Base-by-base conservation (phyloP, 2,329 filamentous ascomycete genomes). In the Botryotinia convoluta region DNA sequence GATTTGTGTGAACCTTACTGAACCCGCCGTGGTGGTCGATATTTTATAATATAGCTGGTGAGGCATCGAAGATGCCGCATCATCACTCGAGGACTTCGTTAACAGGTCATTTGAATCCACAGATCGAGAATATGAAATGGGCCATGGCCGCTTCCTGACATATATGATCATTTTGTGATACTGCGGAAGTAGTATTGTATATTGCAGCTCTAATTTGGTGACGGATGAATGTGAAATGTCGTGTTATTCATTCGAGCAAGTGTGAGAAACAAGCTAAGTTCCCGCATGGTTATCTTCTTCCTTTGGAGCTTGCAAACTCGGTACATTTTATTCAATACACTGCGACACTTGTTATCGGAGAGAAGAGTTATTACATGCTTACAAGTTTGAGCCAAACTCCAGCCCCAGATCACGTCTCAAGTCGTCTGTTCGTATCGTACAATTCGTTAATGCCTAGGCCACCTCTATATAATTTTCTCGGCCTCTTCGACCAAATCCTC, bases 401-500 rank as follows among this genome's bases (percentile, higher is more conserved):
- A 67, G 37, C 45, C 45, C 29, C 64, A 67, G 48, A 69, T 32
- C n/a, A 59, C 10, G 20, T 51, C 65, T 54, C 35, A 65, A 22
- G 29, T 51, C 63, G 63, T 37, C 32, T 12, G 37, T 20, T 42
- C 48, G 48, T n/a, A 54, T 67, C 22, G 45, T 67, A 64, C 61
- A 73, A 32, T 29, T 65, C 61, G 18, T 42, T 18, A 42, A 65
- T n/a, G n/a, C 16, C 51, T 63, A n/a, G 16, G 29, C n/a, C 29
- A 54, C 45, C 59, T 74, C 59, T 81, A 90, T 69, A 84, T 87
- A 80, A 97, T 84, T 83, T 90, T 93, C 87, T 98, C 95, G 0
- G 93, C 91, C 86, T 98, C 95, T 77, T 97, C 93, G 75, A 99
- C 83, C 80, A 99, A 82, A 82, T 91, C 90, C 82, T 98, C 93